Base-by-base conservation (phyloP, 441 rosid species). In the Omphalea diandra region DNA sequence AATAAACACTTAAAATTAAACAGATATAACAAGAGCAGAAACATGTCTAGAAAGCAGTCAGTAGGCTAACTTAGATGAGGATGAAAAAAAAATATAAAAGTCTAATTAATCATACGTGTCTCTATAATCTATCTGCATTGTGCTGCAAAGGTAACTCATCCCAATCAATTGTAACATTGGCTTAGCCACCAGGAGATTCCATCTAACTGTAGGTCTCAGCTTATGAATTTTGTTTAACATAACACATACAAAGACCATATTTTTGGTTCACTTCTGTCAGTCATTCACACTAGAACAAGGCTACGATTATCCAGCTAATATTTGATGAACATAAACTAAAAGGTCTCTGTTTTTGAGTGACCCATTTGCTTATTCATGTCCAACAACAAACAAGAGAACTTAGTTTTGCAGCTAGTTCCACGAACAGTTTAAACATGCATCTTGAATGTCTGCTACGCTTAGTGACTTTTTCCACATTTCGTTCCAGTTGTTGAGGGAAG, bases 21-120 rank as follows among this genome's bases (percentile, higher is more conserved):
- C 62, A 18, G 38, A 43, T 26, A 15, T n/a, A 63, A n/a, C n/a
- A n/a, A 4, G 2, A 55, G 59, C 59, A 63, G 52, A 63, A 54
- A 63, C 33, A 41, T 63, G 4, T 43, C 20, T 26, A 43, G 11
- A 27, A 63, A 60, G 11, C 52, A 44, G 20, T 41, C n/a, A 43
- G 24, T 3, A 12, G 35, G 17, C n/a, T 20, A 12, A 26, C 10
- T 26, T 4, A 7, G 11, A 52, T 6, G n/a, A 8, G 17, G 35
- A n/a, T 41, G 36, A 26, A 24, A 63, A 62, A 7, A 43, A 15
- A 1, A 12, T 26, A 12, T 4, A 26, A 4, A 20, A 27, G 58
- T 12, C 18, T 14, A 54, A 54, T 54, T 54, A 33, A 26, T 27
- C 33, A 11, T 7, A 27, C 14, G 27, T 27, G 14, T 26, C 27